Conservation (phyloP, 2,329 filamentous ascomycete species). For the Helotiales sp. region DNA sequence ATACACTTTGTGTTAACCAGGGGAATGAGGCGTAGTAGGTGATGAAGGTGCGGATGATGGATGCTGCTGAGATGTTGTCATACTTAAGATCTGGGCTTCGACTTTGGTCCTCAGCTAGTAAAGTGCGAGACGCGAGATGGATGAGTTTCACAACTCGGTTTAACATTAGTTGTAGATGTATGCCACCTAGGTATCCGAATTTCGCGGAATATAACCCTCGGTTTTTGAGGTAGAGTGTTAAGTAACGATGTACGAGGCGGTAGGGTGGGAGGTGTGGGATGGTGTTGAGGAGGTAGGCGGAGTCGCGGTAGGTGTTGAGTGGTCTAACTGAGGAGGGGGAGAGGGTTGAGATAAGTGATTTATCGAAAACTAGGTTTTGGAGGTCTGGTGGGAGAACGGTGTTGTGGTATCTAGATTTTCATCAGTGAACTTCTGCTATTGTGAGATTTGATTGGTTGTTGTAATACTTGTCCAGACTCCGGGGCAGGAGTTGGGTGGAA, state of each 20-base stretch:
- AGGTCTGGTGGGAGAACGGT: constrained; percentile 8
- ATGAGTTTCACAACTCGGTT: constrained; percentile 63
- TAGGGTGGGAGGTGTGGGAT: constrained; percentile 64
- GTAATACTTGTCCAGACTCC: no score
- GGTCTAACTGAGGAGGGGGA: constrained; percentile 62
- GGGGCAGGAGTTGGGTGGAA: no score
- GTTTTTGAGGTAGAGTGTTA: constrained; percentile 66
- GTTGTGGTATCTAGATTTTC: constrained; percentile 16
- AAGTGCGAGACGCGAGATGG: constrained; percentile 37
- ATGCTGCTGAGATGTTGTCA: constrained; percentile 39
- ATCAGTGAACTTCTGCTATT: neutral
- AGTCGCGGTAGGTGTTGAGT: constrained; percentile 67
- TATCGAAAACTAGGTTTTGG: constrained; percentile 22
- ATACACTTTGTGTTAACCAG: constrained; percentile 59
- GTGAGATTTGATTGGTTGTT: no score
- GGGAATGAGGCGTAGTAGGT: constrained; percentile 64
- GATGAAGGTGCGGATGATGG: constrained; percentile 61
- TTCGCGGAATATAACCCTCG: constrained; percentile 68
- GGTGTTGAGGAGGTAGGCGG: constrained; percentile 63
- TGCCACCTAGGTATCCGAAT: constrained; percentile 68
- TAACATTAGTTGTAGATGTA: constrained; percentile 67
- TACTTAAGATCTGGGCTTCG: no score
- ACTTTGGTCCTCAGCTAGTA: no score
- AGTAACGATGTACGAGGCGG: constrained; percentile 60
- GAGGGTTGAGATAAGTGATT: constrained; percentile 53